Percentiles rank a stretch among this genome's conserved stretches.
Conservation (phyloP, 768 basidiomycete species). For the Termitomyces sp. region DNA sequence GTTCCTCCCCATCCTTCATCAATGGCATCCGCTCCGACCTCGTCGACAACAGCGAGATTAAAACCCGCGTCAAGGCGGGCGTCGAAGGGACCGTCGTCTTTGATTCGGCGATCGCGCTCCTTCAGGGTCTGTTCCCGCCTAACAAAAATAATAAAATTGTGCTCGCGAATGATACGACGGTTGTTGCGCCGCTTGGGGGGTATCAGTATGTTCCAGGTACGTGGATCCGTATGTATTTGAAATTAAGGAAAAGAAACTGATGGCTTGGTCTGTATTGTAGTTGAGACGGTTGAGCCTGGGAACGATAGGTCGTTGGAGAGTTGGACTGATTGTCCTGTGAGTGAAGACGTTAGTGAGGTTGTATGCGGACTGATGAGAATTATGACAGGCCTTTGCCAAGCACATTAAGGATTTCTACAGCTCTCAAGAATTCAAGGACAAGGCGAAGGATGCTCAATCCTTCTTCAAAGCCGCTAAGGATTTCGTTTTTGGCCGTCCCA, state of each 20-base stretch:
- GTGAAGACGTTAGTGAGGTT: slow-evolving; percentile 2
- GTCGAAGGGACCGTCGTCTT: slow-evolving; percentile 85
- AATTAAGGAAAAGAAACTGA: neutral
- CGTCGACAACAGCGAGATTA: slow-evolving; percentile 70
- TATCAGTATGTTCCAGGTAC: slow-evolving; percentile 85
- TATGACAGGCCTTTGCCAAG: slow-evolving; percentile 54
- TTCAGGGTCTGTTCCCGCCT: slow-evolving; percentile 88
- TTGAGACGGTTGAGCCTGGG: slow-evolving; percentile 83
- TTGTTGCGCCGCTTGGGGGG: slow-evolving; percentile 72
- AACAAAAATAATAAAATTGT: slow-evolving; percentile 64
- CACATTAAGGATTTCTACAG: slow-evolving; percentile 58
- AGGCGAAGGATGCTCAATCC: slow-evolving; percentile 48
- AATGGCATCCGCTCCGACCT: slow-evolving; percentile 61
- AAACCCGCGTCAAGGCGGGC: slow-evolving; percentile 77
- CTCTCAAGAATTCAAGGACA: slow-evolving; percentile 65
- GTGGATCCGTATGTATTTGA: slow-evolving; percentile 13
- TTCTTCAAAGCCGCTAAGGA: slow-evolving; percentile 69
- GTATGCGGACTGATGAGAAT: neutral
- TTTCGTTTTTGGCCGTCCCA: slow-evolving; percentile 66
- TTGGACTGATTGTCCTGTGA: slow-evolving; percentile 59
- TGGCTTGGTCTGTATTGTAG: slow-evolving; percentile 30
- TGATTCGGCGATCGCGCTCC: slow-evolving; percentile 79
- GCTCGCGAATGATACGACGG: slow-evolving; percentile 73
- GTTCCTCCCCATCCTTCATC: slow-evolving; percentile 68
- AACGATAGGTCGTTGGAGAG: slow-evolving; percentile 83